Evolutionary conservation across 106 monocot genomes (phyloP).

Genomic region (Acorus gramineus): DNA sequence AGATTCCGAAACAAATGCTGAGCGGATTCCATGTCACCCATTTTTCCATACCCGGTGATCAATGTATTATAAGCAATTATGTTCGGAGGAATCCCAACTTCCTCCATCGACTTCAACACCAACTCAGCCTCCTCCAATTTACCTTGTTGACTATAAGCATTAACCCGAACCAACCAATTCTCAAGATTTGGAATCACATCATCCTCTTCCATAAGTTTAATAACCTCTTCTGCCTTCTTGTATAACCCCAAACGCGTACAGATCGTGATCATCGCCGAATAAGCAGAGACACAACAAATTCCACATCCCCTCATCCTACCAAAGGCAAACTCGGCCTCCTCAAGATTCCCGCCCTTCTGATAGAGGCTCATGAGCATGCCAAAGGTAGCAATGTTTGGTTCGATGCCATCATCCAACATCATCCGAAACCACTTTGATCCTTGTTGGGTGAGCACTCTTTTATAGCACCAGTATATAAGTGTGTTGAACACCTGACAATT

Average conservation of each 20-base stretch:
- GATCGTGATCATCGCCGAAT: conserved; percentile 80
- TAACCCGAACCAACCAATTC: conserved; percentile 85
- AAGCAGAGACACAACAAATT: conserved; percentile 39
- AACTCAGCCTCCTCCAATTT: conserved; percentile 69
- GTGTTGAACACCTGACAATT: conserved; percentile 48
- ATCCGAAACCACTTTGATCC: conserved; percentile 61
- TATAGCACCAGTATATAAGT: conserved; percentile 57
- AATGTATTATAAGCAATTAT: conserved; percentile 93
- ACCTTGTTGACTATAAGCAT: conserved; percentile 79
- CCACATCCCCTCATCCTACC: conserved; percentile 49
- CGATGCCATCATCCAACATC: conserved; percentile 60
- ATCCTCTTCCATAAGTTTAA: conserved; percentile 61
- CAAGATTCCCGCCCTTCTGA: conserved; percentile 47
- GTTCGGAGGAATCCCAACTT: conserved; percentile 44
- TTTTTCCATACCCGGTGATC: conserved; percentile 91
- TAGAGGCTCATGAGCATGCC: conserved; percentile 91
- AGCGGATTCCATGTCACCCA: conserved; percentile 31
- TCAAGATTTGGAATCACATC: conserved; percentile 58
- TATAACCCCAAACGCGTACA: conserved; percentile 58
- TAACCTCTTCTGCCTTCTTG: conserved; percentile 59
- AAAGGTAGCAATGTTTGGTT: conserved; percentile 53
- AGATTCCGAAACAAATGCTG: conserved; percentile 38
- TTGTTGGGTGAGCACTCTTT: conserved; percentile 38
- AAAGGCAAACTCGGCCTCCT: conserved; percentile 72
- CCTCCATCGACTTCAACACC: conserved; percentile 45